A percentile compares a stretch with the other conserved stretches of the same genome.
phyloP scores from a whole-genome alignment of 441 rosid species.

The Arabidopsis hybrid region DNA sequence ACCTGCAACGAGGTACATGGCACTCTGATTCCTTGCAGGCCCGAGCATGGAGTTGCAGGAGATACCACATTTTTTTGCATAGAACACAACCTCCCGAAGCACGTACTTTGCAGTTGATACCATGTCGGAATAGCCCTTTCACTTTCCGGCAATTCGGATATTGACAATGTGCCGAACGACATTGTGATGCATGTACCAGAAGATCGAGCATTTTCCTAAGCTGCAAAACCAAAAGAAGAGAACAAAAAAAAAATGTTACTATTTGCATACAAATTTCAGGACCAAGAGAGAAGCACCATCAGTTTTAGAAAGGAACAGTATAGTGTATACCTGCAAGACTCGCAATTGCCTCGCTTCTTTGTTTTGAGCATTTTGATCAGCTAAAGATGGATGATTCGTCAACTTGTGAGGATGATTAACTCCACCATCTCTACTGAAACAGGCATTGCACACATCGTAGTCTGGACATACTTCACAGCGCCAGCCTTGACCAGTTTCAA shows the following conservation, averaged over 20 bases:
- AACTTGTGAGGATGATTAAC: conserved; percentile 98
- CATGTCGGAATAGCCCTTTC: conserved; percentile 97
- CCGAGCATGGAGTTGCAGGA: conserved; percentile 97
- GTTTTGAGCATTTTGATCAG: conserved; percentile 98
- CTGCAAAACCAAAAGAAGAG: conserved; percentile 57
- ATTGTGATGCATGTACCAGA: conserved; percentile 97
- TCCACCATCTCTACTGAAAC: conserved; percentile 90
- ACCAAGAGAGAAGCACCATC: conserved; percentile 28
- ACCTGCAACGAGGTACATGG: conserved; percentile 99
- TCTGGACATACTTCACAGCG: conserved; percentile 99
- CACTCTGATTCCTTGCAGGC: conserved; percentile 98
- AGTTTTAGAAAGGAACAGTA: background rate
- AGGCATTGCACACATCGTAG: conserved; percentile 91
- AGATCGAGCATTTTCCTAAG: conserved; percentile 99
- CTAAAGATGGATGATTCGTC: conserved; percentile 92
- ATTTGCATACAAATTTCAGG: background rate
- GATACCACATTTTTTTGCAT: conserved; percentile 99
- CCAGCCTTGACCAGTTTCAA: conserved; percentile 99
- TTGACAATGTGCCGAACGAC: conserved; percentile 88
- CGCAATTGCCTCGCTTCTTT: conserved; percentile 95
- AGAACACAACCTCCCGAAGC: conserved; percentile 96
- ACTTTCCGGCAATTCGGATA: conserved; percentile 99
- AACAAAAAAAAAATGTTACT: conserved; percentile 2
- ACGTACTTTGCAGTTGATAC: conserved; percentile 90
- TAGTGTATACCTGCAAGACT: conserved; percentile 77